Percentiles rank a stretch among this genome's conserved stretches.
These are phyloP conservation scores for Phanerochaete carnosa DNA, from an alignment of 768 basidiomycete genomes.

Conservation along the genomic window DNA sequence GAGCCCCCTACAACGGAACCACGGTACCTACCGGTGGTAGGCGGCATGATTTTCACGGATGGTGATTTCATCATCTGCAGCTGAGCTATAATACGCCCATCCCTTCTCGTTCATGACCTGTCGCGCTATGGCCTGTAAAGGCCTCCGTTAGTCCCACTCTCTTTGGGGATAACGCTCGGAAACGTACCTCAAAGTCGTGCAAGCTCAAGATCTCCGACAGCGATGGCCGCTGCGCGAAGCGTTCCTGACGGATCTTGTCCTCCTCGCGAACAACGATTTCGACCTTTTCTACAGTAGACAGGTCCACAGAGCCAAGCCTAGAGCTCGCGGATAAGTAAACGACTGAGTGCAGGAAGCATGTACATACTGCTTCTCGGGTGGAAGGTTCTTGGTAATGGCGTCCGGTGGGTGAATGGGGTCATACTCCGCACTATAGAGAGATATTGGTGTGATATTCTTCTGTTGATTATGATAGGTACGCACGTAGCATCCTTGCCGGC, in stretches of 20 bases:
- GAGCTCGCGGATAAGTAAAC: conserved; percentile 4
- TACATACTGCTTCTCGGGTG: conserved; percentile 70
- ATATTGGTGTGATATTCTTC: too few relatives aligned
- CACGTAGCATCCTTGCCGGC: conserved; percentile 47
- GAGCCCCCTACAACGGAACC: too few relatives aligned
- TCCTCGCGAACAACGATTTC: conserved; percentile 67
- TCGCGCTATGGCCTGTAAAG: conserved; percentile 73
- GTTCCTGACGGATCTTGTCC: conserved; percentile 52
- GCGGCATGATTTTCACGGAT: conserved; percentile 86
- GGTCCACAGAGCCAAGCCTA: conserved; percentile 69
- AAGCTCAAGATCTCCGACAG: conserved; percentile 81
- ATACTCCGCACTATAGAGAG: background rate
- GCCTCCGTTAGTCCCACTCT: background rate
- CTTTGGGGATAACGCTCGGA: conserved; percentile 14
- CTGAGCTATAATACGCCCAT: conserved; percentile 96
- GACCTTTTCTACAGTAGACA: conserved; percentile 57
- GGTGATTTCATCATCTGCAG: conserved; percentile 93
- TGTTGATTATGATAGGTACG: background rate
- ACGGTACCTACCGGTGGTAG: conserved; percentile 68
- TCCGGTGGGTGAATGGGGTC: conserved; percentile 82
- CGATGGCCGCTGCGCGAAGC: conserved; percentile 66
- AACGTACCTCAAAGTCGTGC: conserved; percentile 86
- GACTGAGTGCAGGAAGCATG: background rate
- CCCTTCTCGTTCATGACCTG: conserved; percentile 80
- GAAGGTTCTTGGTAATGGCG: conserved; percentile 77